Percentiles rank a stretch among this genome's conserved stretches.
These are phyloP conservation scores for Pythium phragmiticola DNA, from an alignment of 352 stramenopile genomes.

Conservation along the genomic window DNA sequence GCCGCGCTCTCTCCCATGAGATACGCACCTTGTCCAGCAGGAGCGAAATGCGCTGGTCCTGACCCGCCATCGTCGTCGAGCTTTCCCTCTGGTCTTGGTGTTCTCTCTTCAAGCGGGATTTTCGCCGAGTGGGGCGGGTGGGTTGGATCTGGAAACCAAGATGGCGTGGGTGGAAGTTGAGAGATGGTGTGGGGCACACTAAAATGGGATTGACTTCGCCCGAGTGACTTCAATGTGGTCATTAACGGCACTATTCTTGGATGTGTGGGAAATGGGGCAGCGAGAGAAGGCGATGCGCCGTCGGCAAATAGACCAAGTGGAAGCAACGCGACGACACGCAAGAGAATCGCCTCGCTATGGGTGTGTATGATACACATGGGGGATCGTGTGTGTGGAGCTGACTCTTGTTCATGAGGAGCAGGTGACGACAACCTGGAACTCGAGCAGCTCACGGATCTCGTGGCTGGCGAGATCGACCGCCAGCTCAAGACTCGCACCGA, in stretches of 20 bases:
- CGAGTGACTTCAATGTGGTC: constrained; percentile 32
- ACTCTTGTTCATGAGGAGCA: constrained; percentile 4
- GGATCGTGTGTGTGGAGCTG: neutral
- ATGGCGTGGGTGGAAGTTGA: constrained; percentile 11
- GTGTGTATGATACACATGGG: neutral
- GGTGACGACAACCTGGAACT: constrained; percentile 33
- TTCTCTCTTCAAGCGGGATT: constrained; percentile 19
- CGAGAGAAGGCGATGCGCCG: neutral
- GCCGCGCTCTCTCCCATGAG: neutral
- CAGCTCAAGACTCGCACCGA: constrained; percentile 54
- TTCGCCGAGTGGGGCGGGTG: constrained; percentile 9
- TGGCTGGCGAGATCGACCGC: constrained; percentile 58
- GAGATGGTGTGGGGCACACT: constrained; percentile 24
- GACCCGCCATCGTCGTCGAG: constrained; percentile 49
- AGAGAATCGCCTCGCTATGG: neutral
- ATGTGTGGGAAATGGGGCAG: neutral
- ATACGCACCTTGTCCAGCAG: constrained; percentile 74
- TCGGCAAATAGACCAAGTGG: neutral
- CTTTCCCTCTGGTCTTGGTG: constrained; percentile 5
- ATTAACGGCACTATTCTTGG: constrained; percentile 26
- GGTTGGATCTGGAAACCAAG: constrained; percentile 19
- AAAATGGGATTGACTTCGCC: neutral
- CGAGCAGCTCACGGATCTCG: constrained; percentile 61
- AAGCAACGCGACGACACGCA: neutral
- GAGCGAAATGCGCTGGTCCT: constrained; percentile 77